Conservation (phyloP, 129 eudicot species). For the Dittrichia graveolens region DNA sequence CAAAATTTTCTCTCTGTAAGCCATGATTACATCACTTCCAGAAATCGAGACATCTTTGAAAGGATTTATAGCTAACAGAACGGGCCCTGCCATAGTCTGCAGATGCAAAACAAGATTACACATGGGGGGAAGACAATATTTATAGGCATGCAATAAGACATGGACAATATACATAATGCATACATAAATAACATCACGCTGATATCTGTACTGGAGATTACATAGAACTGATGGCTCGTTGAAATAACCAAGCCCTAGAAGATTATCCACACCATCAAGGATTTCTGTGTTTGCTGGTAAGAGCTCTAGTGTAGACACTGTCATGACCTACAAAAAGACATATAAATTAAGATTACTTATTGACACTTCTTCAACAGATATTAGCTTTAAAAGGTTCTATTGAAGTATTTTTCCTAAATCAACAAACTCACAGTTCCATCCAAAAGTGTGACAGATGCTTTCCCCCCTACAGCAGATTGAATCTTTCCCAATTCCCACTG, state of each 20-base stretch:
- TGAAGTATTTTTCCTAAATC: background rate
- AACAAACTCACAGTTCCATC: slow-evolving; percentile 75
- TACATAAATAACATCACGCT: slow-evolving; percentile 75
- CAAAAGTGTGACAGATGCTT: slow-evolving; percentile 66
- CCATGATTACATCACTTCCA: slow-evolving; percentile 60
- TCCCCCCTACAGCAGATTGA: slow-evolving; percentile 73
- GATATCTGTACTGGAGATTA: slow-evolving; percentile 73
- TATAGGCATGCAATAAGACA: slow-evolving; percentile 9
- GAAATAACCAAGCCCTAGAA: slow-evolving; percentile 81
- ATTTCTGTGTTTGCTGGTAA: slow-evolving; percentile 90
- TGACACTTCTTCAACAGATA: slow-evolving; percentile 9
- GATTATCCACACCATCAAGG: slow-evolving; percentile 89
- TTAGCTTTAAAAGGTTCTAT: slow-evolving; percentile 12
- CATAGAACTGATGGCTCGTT: slow-evolving; percentile 94
- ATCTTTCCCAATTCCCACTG: slow-evolving; percentile 80
- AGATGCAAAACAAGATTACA: slow-evolving; percentile 23
- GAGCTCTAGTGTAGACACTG: slow-evolving; percentile 61
- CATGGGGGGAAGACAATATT: background rate
- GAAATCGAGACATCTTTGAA: slow-evolving; percentile 63
- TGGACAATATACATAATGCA: slow-evolving; percentile 44
- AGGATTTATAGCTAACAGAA: slow-evolving; percentile 83
- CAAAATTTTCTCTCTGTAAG: slow-evolving; percentile 77
- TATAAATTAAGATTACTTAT: background rate
- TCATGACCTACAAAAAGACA: slow-evolving; percentile 50
- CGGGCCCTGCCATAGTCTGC: slow-evolving; percentile 92